phyloP scores from a whole-genome alignment of 129 eudicot genomes.

The Lactuca saligna region DNA sequence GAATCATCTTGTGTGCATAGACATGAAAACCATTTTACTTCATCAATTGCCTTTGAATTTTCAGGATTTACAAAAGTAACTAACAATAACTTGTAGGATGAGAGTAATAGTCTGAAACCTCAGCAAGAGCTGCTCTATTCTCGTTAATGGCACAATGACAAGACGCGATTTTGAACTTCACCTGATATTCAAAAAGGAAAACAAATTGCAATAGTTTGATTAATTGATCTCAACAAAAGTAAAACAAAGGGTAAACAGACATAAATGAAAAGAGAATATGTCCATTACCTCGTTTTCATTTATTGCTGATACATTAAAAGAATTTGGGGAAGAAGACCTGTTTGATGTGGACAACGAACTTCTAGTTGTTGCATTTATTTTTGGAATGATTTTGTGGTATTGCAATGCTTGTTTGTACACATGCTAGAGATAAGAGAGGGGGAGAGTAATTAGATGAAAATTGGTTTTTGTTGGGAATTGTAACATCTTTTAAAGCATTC shows the following conservation, averaged over 20 bases:
- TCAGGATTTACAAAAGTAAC: constrained; percentile 1
- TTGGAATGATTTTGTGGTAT: constrained; percentile 65
- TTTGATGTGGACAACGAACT: constrained; percentile 65
- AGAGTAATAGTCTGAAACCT: constrained; percentile 48
- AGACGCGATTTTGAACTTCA: constrained; percentile 85
- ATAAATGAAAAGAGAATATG: constrained; percentile 2
- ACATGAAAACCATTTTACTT: neutral
- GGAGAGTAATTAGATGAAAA: constrained; percentile 4
- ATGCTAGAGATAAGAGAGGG: constrained; percentile 46
- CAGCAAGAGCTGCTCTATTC: constrained; percentile 77
- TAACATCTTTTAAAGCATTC: constrained; percentile 15
- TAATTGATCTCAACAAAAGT: neutral
- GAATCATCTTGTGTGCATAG: neutral
- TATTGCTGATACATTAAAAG: constrained; percentile 57
- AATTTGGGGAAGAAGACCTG: constrained; percentile 85
- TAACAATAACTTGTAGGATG: neutral
- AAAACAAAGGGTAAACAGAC: constrained; percentile 7
- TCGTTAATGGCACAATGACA: constrained; percentile 73
- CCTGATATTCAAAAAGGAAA: constrained; percentile 43
- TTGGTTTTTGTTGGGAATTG: neutral
- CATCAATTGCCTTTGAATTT: neutral
- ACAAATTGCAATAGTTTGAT: neutral
- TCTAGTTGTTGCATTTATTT: constrained; percentile 57
- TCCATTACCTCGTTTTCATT: constrained; percentile 82
- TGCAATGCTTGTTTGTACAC: constrained; percentile 90